phyloP scores from a whole-genome alignment of 2,329 filamentous ascomycete genomes.

The Claviceps digitariae region DNA sequence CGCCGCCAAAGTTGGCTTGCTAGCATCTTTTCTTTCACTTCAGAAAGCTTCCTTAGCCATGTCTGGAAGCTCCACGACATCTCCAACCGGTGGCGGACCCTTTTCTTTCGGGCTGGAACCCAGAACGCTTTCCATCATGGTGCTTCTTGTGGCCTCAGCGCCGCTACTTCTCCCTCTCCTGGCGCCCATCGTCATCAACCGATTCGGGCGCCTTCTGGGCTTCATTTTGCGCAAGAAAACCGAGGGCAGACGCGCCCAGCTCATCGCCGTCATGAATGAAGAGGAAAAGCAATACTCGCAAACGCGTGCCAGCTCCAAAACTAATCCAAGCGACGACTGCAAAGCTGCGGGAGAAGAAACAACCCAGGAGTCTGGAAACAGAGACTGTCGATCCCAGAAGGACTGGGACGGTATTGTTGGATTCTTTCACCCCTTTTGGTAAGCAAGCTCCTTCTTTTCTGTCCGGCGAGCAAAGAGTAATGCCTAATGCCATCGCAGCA shows the following conservation, averaged over 20 bases:
- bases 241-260: constrained; percentile 43
- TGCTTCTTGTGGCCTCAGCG: constrained; percentile 9
- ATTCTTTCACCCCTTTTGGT: constrained; percentile 98
- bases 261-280: constrained; percentile 38
- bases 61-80: constrained; percentile 17
- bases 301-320: constrained; percentile 19
- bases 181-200: constrained; percentile 12
- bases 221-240: constrained; percentile 51
- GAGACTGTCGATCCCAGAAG: constrained; percentile 25
- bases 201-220: constrained; percentile 35
- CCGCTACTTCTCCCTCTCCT: constrained; percentile 13
- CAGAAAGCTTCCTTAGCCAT: constrained; percentile 6
- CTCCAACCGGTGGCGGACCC: constrained; percentile 11
- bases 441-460: constrained; percentile 16
- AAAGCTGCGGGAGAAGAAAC: constrained; percentile 56
- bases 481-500: constrained; percentile 36
- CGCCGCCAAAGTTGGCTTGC: neutral
- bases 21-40: neutral
- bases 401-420: constrained; percentile 78
- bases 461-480: constrained; percentile 2
- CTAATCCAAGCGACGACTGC: constrained; percentile 48
- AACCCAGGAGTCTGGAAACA: constrained; percentile 23
- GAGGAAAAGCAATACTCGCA: constrained; percentile 27
- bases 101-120: constrained; percentile 18
- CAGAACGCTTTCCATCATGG: constrained; percentile 13